Percentiles rank a stretch among this genome's conserved stretches.
These are phyloP conservation scores for Crucihimalaya himalaica DNA, from an alignment of 345 rosid genomes.

Conservation along the genomic window DNA sequence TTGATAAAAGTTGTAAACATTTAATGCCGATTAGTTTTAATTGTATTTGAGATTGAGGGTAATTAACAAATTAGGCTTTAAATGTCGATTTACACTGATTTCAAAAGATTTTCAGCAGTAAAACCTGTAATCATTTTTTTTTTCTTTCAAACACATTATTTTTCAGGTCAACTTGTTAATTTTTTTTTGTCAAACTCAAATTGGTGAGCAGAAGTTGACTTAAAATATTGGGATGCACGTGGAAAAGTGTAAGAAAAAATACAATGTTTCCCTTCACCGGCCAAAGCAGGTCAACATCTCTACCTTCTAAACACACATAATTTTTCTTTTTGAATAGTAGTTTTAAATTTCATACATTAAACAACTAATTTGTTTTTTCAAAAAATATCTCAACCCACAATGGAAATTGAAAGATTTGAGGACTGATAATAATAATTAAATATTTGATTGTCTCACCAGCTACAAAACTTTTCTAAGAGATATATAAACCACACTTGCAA, in stretches of 20 bases:
- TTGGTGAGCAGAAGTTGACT: slow-evolving; percentile 36
- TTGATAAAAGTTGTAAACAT: neutral
- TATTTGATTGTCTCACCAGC: neutral
- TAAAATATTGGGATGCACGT: slow-evolving; percentile 37
- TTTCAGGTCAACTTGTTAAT: neutral
- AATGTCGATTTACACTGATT: neutral
- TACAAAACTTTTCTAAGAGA: neutral
- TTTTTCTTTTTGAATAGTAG: neutral
- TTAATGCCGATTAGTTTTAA: neutral
- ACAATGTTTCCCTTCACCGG: slow-evolving; percentile 41
- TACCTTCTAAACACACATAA: slow-evolving; percentile 36
- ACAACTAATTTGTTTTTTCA: neutral
- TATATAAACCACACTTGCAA: neutral
- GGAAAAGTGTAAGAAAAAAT: slow-evolving; percentile 38
- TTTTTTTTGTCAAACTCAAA: slow-evolving; percentile 1
- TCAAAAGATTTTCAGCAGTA: neutral
- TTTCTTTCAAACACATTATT: neutral
- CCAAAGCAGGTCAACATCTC: slow-evolving; percentile 43
- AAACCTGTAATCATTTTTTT: neutral
- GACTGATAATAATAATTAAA: slow-evolving; percentile 5
- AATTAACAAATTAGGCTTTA: neutral
- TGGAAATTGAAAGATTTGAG: slow-evolving; percentile 13
- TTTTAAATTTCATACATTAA: neutral
- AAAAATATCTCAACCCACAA: slow-evolving; percentile 19
- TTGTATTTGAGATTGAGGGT: neutral